phyloP scores from a whole-genome alignment of 306 rosid genomes.

The Rosa persica region DNA sequence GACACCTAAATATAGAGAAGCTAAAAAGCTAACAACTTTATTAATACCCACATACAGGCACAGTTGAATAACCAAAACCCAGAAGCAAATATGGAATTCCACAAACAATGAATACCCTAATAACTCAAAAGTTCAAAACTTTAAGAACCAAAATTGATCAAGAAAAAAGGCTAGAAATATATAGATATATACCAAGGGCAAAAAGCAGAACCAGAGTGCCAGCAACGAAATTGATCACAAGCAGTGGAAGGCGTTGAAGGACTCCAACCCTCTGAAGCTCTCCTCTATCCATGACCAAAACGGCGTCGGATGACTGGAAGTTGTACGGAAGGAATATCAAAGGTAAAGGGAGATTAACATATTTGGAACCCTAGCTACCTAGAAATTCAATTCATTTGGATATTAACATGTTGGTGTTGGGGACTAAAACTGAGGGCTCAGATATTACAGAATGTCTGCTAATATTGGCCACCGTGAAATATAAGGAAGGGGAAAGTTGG shows the following conservation, averaged over 20 bases:
- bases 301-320: background rate
- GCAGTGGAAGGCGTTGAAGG: conserved; percentile 25
- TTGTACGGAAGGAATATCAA: background rate
- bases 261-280: conserved; percentile 16
- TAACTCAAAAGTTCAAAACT: background rate
- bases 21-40: background rate
- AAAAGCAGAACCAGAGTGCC: conserved; percentile 27
- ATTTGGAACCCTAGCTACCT: conserved; percentile 3
- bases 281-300: conserved; percentile 23
- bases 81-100: conserved; percentile 1
- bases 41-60: background rate
- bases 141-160: background rate
- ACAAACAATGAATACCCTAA: background rate
- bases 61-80: conserved; percentile 7
- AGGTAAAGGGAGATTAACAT: background rate
- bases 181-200: conserved; percentile 23
- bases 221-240: conserved; percentile 18
- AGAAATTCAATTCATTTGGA: background rate
- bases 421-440: background rate
- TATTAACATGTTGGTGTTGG: background rate
- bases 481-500: background rate
- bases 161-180: background rate
- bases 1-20: background rate
- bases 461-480: background rate
- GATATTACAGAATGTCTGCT: background rate